phyloP scores from a whole-genome alignment of 306 rosid species.

The Ochetophila trinervis region DNA sequence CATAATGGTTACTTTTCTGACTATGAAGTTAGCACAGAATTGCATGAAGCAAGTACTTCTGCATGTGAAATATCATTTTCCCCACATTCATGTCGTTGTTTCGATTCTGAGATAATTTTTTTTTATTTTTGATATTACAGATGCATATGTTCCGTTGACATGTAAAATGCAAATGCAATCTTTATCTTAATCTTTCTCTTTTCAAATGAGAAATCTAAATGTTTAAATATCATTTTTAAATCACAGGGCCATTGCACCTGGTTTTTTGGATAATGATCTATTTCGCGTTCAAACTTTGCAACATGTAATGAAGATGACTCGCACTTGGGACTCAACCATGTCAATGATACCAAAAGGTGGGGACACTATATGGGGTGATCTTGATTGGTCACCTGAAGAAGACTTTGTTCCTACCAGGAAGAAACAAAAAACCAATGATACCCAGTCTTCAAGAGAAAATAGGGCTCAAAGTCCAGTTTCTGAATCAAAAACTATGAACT shows the following conservation, averaged over 20 bases:
- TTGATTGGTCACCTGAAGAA: slow-evolving; percentile 90
- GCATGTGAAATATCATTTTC: too few relatives aligned
- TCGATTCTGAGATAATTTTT: too few relatives aligned
- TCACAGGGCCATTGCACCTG: slow-evolving; percentile 74
- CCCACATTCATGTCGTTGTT: too few relatives aligned
- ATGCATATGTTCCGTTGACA: too few relatives aligned
- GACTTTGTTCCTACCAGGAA: slow-evolving; percentile 37
- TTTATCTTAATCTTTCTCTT: too few relatives aligned
- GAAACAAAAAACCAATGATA: slow-evolving; percentile 34
- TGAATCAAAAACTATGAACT: slow-evolving; percentile 36
- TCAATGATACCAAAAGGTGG: slow-evolving; percentile 93
- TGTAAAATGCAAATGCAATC: too few relatives aligned
- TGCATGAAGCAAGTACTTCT: too few relatives aligned
- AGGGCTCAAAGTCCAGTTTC: slow-evolving; percentile 20
- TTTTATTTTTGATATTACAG: too few relatives aligned
- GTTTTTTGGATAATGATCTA: slow-evolving; percentile 70
- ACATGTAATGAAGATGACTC: slow-evolving; percentile 79
- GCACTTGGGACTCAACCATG: slow-evolving; percentile 91
- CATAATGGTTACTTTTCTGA: too few relatives aligned
- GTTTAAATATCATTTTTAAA: slow-evolving; percentile 5
- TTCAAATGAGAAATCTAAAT: too few relatives aligned
- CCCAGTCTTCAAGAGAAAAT: slow-evolving; percentile 28
- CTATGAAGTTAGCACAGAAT: too few relatives aligned
- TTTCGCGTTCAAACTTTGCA: slow-evolving; percentile 80
- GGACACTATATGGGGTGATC: slow-evolving; percentile 78